Evolutionary conservation across 441 rosid species (phyloP).

Genomic region (Euphorbia celastroides): DNA sequence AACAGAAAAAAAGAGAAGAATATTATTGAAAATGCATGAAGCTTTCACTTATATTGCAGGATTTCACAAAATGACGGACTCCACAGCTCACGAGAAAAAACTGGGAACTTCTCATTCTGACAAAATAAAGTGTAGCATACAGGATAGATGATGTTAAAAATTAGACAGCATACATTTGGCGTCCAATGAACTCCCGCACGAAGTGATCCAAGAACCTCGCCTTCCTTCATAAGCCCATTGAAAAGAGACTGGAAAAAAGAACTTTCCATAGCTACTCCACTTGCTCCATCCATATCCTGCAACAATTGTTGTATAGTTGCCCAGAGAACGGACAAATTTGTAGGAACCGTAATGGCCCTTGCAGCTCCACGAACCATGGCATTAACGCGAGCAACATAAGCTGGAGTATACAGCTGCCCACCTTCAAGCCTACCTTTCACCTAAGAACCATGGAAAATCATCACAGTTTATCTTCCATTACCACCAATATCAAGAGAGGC

Average conservation of each 20-base stretch:
- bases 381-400: slow-evolving; percentile 85
- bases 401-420: slow-evolving; percentile 92
- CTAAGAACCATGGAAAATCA: slow-evolving; percentile 29
- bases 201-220: slow-evolving; percentile 82
- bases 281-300: slow-evolving; percentile 90
- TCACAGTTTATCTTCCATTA: slow-evolving; percentile 11
- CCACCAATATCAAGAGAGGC: background rate
- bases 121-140: slow-evolving; percentile 1
- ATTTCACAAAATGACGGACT: slow-evolving; percentile 6
- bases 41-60: background rate
- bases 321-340: slow-evolving; percentile 69
- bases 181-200: slow-evolving; percentile 99
- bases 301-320: slow-evolving; percentile 72
- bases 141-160: background rate
- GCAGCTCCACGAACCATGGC: slow-evolving; percentile 97
- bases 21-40: background rate
- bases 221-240: slow-evolving; percentile 72
- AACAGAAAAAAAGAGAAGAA: background rate
- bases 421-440: slow-evolving; percentile 99
- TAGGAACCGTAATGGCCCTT: slow-evolving; percentile 83
- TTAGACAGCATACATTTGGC: slow-evolving; percentile 59
- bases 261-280: slow-evolving; percentile 72
- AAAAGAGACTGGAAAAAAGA: slow-evolving; percentile 87
- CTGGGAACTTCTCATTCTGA: background rate
- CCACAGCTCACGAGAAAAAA: background rate